Conservation (phyloP, 305 asterid genomes). For the Lippia alba region DNA sequence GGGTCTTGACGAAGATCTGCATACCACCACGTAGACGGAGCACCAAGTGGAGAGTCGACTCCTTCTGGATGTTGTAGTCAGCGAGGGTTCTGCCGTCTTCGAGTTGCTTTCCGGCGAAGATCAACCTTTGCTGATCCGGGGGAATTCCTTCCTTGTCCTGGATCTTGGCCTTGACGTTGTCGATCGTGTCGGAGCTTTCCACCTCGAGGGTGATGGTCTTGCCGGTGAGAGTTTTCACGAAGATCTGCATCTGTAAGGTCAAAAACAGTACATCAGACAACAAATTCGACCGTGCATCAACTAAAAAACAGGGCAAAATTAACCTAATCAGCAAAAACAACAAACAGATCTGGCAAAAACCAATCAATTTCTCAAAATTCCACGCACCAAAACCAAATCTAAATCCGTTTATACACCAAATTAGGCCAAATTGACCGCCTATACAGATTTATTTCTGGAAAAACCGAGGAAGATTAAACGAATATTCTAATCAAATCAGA, state of each 20-base stretch:
- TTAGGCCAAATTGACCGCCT: neutral
- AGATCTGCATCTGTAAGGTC: conserved; percentile 46
- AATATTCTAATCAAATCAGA: neutral
- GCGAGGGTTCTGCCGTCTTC: conserved; percentile 59
- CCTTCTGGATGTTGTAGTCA: conserved; percentile 59
- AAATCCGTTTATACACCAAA: no score
- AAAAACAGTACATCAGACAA: neutral
- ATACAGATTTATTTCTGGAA: neutral
- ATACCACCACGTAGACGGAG: conserved; percentile 55
- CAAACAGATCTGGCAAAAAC: neutral
- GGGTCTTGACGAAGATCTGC: conserved; percentile 66
- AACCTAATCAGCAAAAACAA: neutral
- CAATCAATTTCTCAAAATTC: neutral
- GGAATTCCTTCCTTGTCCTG: conserved; percentile 57
- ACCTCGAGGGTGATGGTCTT: conserved; percentile 56
- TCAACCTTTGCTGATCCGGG: conserved; percentile 53
- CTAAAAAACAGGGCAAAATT: no score
- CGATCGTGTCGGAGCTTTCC: conserved; percentile 49
- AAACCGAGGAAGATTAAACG: neutral
- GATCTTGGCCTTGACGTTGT: conserved; percentile 49
- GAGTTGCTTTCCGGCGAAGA: conserved; percentile 54
- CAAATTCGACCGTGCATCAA: neutral
- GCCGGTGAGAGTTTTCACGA: conserved; percentile 51
- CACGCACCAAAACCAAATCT: neutral
- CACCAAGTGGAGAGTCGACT: conserved; percentile 47